Evolutionary conservation across 1,284 basidiomycete genomes (phyloP).

Genomic region (Malassezia equina): DNA sequence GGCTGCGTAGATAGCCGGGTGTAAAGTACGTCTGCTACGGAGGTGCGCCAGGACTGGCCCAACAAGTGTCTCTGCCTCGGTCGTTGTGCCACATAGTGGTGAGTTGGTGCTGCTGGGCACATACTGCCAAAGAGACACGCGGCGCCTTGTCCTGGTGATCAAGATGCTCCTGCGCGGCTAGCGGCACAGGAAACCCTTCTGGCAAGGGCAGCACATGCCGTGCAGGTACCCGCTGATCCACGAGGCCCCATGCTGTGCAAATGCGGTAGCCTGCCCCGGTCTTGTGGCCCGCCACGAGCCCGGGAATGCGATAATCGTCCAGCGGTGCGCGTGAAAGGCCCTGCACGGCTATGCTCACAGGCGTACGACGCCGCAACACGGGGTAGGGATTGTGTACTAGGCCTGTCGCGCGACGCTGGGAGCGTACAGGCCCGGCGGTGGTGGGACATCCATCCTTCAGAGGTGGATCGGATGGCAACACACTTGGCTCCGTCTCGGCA

Average conservation of each 20-base stretch:
- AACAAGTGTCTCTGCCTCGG: no score
- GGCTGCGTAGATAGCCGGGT: slow-evolving; percentile 6
- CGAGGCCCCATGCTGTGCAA: neutral
- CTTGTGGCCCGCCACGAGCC: neutral
- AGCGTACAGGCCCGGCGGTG: neutral
- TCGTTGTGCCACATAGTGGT: neutral
- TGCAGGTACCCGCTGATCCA: neutral
- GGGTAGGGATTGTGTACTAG: neutral
- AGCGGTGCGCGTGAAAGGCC: neutral
- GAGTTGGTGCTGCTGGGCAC: neutral
- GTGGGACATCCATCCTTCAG: no score
- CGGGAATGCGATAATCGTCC: slow-evolving; percentile 7
- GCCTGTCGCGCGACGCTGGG: neutral
- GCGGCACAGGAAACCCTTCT: neutral
- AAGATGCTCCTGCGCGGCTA: neutral
- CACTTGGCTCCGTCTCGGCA: no score
- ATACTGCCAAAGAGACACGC: neutral
- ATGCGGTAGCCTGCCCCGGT: slow-evolving; percentile 1
- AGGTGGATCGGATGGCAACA: no score
- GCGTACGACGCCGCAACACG: neutral
- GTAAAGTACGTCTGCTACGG: no score
- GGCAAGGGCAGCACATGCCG: slow-evolving; percentile 4
- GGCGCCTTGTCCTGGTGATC: neutral
- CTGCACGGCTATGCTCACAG: neutral
- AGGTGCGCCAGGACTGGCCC: neutral